Conservation (phyloP, 345 rosid species). For the Odontarrhena argentea region DNA sequence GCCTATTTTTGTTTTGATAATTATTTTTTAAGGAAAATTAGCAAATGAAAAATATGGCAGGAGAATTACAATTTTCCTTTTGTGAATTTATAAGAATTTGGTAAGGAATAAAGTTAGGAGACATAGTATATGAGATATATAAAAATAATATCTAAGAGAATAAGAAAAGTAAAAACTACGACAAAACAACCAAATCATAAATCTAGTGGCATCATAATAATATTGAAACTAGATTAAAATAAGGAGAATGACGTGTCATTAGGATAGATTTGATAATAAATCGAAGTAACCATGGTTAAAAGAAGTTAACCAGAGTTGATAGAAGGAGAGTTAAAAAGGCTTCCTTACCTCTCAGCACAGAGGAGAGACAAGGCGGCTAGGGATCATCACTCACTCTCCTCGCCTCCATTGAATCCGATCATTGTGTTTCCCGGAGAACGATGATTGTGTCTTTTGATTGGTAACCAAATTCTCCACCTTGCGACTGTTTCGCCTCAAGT, state of each 20-base stretch:
- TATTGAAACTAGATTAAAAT: slow-evolving; percentile 5
- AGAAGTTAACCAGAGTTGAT: slow-evolving; percentile 38
- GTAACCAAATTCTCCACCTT: not conserved
- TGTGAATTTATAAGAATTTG: not conserved
- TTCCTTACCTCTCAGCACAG: not conserved
- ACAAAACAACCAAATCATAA: not conserved
- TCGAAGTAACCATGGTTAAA: slow-evolving; percentile 40
- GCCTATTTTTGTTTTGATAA: too few relatives aligned
- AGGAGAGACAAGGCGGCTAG: slow-evolving; percentile 36
- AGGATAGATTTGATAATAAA: slow-evolving; percentile 15
- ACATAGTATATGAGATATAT: too few relatives aligned
- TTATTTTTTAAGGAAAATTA: not conserved
- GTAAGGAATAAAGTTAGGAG: not conserved
- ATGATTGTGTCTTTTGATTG: slow-evolving; percentile 19
- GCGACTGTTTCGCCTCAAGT: slow-evolving; percentile 15
- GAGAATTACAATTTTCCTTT: not conserved
- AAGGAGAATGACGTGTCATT: slow-evolving; percentile 30
- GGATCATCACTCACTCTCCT: slow-evolving; percentile 41
- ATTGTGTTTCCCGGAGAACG: slow-evolving; percentile 24
- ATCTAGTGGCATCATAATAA: not conserved
- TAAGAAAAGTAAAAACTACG: slow-evolving; percentile 22
- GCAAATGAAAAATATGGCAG: not conserved
- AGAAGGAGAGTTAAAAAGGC: slow-evolving; percentile 39
- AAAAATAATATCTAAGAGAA: not conserved
- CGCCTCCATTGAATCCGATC: slow-evolving; percentile 21